These are phyloP conservation scores for Aspergillus ustus DNA, from an alignment of 2,329 filamentous ascomycete genomes.

Conservation along the genomic window DNA sequence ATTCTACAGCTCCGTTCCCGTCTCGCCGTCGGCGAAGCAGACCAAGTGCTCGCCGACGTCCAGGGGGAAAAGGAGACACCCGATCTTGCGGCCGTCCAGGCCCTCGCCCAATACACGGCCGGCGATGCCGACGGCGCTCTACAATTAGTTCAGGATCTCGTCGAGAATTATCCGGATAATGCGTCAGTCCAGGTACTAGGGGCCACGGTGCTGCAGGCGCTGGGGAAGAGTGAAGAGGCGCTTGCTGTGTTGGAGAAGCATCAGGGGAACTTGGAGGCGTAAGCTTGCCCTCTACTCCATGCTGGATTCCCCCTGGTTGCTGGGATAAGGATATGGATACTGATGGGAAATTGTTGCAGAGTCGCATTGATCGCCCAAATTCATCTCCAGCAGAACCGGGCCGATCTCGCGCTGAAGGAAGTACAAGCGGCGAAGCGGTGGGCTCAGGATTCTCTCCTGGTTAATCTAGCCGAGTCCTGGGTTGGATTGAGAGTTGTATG, in stretches of 20 bases:
- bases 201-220: conserved; percentile 79
- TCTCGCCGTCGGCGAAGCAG: conserved; percentile 78
- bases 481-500: conserved; percentile 82
- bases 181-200: conserved; percentile 78
- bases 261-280: conserved; percentile 80
- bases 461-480: conserved; percentile 96
- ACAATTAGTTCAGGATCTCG: conserved; percentile 68
- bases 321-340: background rate
- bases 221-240: conserved; percentile 83
- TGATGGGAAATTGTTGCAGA: conserved; percentile 41
- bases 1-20: conserved; percentile 81
- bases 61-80: conserved; percentile 68
- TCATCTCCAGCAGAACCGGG: conserved; percentile 86
- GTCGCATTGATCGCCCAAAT: conserved; percentile 91
- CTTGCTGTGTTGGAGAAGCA: conserved; percentile 79
- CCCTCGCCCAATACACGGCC: conserved; percentile 69
- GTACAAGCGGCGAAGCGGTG: conserved; percentile 84
- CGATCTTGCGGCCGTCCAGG: conserved; percentile 75
- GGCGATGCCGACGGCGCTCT: conserved; percentile 68
- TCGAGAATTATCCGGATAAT: conserved; percentile 71
- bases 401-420: conserved; percentile 88
- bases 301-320: background rate
- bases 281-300: conserved; percentile 37
- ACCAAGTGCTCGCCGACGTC: conserved; percentile 71
- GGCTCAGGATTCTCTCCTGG: conserved; percentile 91